Evolutionary conservation across 257 asterid species (phyloP).

Genomic region (Salvia miltiorrhiza): DNA sequence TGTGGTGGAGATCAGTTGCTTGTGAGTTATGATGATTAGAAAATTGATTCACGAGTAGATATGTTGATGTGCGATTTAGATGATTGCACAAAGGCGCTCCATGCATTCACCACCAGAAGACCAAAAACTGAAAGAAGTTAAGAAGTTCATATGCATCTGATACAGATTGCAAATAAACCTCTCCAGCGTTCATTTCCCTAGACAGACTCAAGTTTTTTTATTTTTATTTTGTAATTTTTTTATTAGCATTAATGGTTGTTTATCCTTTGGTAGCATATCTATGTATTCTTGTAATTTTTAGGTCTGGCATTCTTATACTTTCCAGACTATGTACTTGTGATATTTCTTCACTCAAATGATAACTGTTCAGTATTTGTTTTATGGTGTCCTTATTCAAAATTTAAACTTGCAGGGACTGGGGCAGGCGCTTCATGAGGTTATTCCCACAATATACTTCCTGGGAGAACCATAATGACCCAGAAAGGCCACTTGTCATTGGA

Average conservation of each 20-base stretch:
- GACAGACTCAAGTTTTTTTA: not conserved
- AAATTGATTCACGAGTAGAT: not conserved
- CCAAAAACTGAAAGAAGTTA: not conserved
- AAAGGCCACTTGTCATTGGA: constrained; percentile 82
- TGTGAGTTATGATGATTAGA: not conserved
- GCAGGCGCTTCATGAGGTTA: constrained; percentile 86
- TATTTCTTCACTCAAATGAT: constrained; percentile 3
- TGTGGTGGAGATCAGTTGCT: constrained; percentile 8
- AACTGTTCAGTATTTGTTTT: not conserved
- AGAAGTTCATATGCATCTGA: constrained; percentile 11
- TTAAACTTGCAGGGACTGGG: constrained; percentile 86
- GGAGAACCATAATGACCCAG: constrained; percentile 91
- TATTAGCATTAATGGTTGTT: not conserved
- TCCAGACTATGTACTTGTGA: not conserved
- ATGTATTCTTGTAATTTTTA: not conserved
- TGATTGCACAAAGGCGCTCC: not conserved
- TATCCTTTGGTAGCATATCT: constrained; percentile 11
- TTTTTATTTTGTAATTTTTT: too few relatives aligned
- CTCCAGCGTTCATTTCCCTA: not conserved
- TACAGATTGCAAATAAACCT: constrained; percentile 5
- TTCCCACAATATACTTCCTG: constrained; percentile 81
- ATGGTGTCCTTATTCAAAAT: constrained; percentile 21
- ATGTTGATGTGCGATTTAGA: not conserved
- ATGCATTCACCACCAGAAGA: not conserved
- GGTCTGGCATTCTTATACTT: not conserved